Base-by-base conservation (phyloP, 2,329 filamentous ascomycete genomes). In the Sporothrix inflata region DNA sequence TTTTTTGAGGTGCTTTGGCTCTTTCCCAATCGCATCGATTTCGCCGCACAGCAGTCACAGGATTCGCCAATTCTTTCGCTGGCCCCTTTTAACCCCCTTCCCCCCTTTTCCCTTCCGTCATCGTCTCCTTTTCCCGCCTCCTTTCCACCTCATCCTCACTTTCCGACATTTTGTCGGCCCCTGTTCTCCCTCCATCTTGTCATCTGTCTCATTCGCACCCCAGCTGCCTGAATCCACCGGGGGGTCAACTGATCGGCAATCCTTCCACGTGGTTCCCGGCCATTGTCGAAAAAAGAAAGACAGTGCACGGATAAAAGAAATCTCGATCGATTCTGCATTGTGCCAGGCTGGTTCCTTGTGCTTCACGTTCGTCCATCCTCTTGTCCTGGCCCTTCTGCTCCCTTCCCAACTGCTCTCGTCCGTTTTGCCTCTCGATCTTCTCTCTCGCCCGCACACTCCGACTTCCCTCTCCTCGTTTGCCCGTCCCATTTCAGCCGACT, bases 171-270 rank as follows among this genome's bases (percentile, higher is more conserved):
- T 40, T n/a, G 27, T 38, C 65, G 24, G 8, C 47, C 65, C 47
- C n/a, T 38, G 63, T 14, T 65, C 61, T 27, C 21, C 24, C 40
- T 45, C 21, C 63, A 34, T 67, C 63, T 51, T 47, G 45, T n/a
- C 61, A 34, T 49, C 24, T 47, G 61, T 45, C 61, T 66, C 42
- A 49, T 47, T 45, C 16, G 16, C 45, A 53, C 65, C 65, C 47
- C 30, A 53, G 47, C 65, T 55, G 63, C 63, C 63, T 49, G 63
- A 51, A 67, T 49, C 24, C 60, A 21, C 38, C 38, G n/a, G 38
- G 55, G 30, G 57, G 8, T 42, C 38, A 57, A 45, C 60, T 34
- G 63, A 67, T 67, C 63, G 63, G 63, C 63, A 57, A 51, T 67
- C 21, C 21, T 24, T 55, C 47, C 65, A 68, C 47, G 65, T 55